Evolutionary conservation across 225 moss, liverwort and hornwort species (phyloP).

Genomic region (Polytrichum formosum): DNA sequence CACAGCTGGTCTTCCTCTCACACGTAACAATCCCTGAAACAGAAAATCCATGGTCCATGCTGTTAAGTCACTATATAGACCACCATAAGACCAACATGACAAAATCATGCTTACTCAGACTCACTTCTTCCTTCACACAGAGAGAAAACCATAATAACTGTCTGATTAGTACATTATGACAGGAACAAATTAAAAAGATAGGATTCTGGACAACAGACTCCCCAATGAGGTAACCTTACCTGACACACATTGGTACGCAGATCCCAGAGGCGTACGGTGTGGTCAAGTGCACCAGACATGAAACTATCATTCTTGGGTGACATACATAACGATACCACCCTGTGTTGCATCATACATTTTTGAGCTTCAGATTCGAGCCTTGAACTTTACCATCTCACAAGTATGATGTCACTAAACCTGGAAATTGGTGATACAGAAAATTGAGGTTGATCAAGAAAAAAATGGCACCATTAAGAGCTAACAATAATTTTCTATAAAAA

Average conservation of each 20-base stretch:
- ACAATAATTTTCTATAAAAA: constrained; percentile 5
- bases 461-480: not conserved
- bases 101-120: no score
- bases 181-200: no score
- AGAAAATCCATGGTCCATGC: not conserved
- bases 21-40: constrained; percentile 84
- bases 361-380: constrained; percentile 10
- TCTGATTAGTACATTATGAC: no score
- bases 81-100: no score
- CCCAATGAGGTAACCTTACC: constrained; percentile 32
- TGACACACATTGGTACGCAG: constrained; percentile 88
- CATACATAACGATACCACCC: constrained; percentile 99
- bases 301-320: constrained; percentile 97
- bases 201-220: no score
- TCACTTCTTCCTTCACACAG: no score
- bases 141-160: no score
- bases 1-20: constrained; percentile 93
- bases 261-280: constrained; percentile 96
- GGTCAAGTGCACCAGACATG: constrained; percentile 97
- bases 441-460: no score
- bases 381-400: not conserved
- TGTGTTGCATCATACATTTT: constrained; percentile 36
- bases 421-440: no score
- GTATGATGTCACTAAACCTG: no score
- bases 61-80: no score